These are phyloP conservation scores for Colletotrichum liaoningense DNA, from an alignment of 2,329 filamentous ascomycete species.

Conservation along the genomic window DNA sequence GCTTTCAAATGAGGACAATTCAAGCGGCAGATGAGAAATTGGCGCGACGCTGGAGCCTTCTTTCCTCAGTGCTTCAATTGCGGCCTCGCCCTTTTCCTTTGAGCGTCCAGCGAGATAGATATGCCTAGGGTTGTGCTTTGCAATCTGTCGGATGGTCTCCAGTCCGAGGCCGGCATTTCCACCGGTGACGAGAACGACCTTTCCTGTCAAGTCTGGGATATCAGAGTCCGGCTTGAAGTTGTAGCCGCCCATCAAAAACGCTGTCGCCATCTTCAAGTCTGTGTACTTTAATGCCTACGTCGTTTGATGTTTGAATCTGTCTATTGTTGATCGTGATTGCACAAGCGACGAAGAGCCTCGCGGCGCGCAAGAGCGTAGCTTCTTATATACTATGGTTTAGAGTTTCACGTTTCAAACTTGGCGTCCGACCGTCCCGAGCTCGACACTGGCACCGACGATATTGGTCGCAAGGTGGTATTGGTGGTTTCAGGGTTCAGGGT, in stretches of 20 bases:
- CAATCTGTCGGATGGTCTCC: slow-evolving; percentile 50
- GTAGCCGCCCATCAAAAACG: slow-evolving; percentile 22
- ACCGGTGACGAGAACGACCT: slow-evolving; percentile 51
- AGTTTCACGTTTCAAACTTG: slow-evolving; percentile 25
- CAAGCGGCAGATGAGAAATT: slow-evolving; percentile 17
- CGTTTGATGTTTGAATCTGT: neutral
- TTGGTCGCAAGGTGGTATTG: neutral
- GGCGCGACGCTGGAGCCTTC: slow-evolving; percentile 8
- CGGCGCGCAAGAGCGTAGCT: neutral
- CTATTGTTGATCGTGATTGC: neutral
- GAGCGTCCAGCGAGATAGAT: slow-evolving; percentile 37
- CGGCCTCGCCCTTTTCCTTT: slow-evolving; percentile 22
- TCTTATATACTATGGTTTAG: neutral
- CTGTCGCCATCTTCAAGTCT: slow-evolving; percentile 3
- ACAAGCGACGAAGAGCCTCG: too few relatives aligned
- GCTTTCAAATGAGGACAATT: slow-evolving; percentile 33
- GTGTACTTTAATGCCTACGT: neutral
- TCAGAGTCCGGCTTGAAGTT: slow-evolving; percentile 37
- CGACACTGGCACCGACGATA: neutral
- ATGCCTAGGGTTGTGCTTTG: slow-evolving; percentile 45
- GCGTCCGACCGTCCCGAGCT: slow-evolving; percentile 22
- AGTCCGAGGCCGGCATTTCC: slow-evolving; percentile 54
- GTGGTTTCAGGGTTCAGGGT: slow-evolving; percentile 2
- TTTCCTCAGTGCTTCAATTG: slow-evolving; percentile 18
- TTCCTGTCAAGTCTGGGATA: slow-evolving; percentile 48